These are phyloP conservation scores for Themeda triandra DNA, from an alignment of 176 grass and related monocot genomes.

Conservation along the genomic window DNA sequence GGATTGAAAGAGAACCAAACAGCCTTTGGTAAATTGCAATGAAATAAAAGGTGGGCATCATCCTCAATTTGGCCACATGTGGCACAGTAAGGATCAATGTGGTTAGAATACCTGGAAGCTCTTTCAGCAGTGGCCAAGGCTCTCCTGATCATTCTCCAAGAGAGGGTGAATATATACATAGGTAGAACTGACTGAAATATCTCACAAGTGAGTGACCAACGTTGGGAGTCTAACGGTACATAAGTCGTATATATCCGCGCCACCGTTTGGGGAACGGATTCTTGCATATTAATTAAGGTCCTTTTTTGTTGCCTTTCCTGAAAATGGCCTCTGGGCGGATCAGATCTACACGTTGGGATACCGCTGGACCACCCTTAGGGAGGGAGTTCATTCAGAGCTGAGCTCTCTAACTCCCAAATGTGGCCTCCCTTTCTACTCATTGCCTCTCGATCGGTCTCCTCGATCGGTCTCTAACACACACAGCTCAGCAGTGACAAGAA, in stretches of 20 bases:
- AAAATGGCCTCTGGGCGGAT: constrained; percentile 31
- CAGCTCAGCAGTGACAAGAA: constrained; percentile 27
- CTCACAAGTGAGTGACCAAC: neutral
- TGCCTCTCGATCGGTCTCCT: too few relatives aligned
- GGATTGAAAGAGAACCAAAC: too few relatives aligned
- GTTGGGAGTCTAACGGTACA: neutral
- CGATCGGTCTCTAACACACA: neutral
- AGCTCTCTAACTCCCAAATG: neutral
- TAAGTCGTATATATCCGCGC: neutral
- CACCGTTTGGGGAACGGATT: constrained; percentile 21
- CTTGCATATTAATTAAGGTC: constrained; percentile 19
- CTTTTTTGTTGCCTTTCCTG: too few relatives aligned
- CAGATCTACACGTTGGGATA: constrained; percentile 33
- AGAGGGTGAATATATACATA: too few relatives aligned
- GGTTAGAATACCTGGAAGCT: too few relatives aligned
- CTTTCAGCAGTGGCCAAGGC: too few relatives aligned
- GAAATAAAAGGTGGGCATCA: too few relatives aligned
- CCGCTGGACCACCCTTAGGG: neutral
- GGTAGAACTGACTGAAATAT: neutral
- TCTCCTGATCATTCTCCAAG: too few relatives aligned
- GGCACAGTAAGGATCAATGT: too few relatives aligned
- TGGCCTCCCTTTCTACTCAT: neutral
- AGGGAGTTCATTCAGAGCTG: neutral
- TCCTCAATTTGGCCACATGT: too few relatives aligned
- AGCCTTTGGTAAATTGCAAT: too few relatives aligned